Conservation (phyloP, 768 basidiomycete genomes). For the Boletus subcaerulescens region DNA sequence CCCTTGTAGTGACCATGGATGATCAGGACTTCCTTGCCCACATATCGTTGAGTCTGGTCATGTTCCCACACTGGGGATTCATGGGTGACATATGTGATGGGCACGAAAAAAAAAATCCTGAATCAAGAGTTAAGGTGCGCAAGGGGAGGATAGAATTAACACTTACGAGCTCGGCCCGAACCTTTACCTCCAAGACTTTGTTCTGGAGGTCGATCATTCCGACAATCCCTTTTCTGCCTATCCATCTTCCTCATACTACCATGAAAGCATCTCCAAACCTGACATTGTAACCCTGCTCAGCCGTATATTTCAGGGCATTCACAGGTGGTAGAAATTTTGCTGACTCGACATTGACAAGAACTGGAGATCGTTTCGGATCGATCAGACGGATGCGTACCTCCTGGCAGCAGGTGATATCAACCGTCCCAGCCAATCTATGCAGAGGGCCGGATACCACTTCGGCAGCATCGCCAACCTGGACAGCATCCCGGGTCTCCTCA, state of each 20-base stretch:
- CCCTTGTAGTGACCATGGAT: not conserved
- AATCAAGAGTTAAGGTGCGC: not conserved
- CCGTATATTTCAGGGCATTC: not conserved
- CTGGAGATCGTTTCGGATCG: not conserved
- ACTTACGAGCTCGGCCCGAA: not conserved
- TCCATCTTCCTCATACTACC: not conserved
- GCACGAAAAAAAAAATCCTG: not conserved
- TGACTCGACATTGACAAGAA: not conserved
- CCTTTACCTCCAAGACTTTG: not conserved
- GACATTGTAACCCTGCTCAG: not conserved
- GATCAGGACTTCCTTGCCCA: not conserved
- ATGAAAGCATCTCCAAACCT: not conserved
- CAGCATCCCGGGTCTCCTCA: not conserved
- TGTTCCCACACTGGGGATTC: not conserved
- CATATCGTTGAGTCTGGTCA: not conserved
- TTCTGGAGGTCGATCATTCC: not conserved
- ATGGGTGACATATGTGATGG: conserved; percentile 1
- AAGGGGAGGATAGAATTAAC: not conserved
- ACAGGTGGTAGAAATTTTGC: not conserved
- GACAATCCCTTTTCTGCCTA: not conserved
- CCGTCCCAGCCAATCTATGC: not conserved
- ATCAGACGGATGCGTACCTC: not conserved
- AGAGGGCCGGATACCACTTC: not conserved
- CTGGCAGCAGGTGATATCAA: not conserved
- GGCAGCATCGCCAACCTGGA: not conserved